These are phyloP conservation scores for Beauveria sp. DNA, from an alignment of 2,329 filamentous ascomycete genomes.

Conservation along the genomic window DNA sequence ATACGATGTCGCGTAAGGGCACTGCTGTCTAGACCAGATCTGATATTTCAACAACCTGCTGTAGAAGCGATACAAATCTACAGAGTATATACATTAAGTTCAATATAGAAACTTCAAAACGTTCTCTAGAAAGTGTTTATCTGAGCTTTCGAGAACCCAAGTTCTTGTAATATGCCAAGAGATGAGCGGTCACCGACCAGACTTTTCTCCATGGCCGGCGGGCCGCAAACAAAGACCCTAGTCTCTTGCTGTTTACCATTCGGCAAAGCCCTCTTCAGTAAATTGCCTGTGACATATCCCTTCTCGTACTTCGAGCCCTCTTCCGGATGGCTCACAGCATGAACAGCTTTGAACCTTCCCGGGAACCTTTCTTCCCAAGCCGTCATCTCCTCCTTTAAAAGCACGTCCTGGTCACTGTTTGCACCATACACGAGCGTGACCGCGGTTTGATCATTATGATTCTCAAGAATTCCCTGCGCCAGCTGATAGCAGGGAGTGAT, in stretches of 20 bases:
- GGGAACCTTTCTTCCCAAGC: constrained; percentile 13
- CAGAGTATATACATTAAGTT: no score
- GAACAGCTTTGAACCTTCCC: background rate
- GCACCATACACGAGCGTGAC: constrained; percentile 60
- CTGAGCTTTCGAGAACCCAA: no score
- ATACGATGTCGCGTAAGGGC: no score
- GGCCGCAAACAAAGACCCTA: background rate
- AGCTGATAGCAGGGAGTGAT: constrained; percentile 66
- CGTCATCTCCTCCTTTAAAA: background rate
- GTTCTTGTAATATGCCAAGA: no score
- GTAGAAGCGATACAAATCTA: no score
- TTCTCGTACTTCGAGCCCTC: background rate
- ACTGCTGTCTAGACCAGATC: no score
- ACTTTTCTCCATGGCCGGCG: background rate
- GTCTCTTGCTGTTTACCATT: no score
- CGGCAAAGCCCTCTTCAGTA: background rate
- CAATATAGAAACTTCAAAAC: no score
- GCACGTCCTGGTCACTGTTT: background rate
- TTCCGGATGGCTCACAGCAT: background rate
- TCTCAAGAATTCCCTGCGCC: constrained; percentile 51
- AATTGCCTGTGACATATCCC: background rate
- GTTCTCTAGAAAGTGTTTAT: no score
- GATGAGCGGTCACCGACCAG: background rate
- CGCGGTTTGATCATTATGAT: constrained; percentile 53
- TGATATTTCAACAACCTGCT: no score